Base-by-base conservation (phyloP, 2,329 filamentous ascomycete species). In the Colletotrichum cordylinicola region DNA sequence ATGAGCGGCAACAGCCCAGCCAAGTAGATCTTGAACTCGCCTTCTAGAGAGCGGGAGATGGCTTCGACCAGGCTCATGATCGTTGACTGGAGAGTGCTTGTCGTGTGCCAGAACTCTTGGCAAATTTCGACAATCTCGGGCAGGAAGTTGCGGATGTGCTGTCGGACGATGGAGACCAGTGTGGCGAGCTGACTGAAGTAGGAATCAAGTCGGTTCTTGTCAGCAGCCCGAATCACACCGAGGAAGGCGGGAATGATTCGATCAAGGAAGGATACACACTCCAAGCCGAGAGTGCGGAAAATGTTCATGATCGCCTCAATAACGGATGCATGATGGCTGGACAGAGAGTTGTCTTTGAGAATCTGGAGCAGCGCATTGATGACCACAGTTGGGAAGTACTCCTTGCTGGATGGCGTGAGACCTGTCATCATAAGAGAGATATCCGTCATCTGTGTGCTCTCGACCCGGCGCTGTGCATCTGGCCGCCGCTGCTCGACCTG, bases 221-320 rank as follows among this genome's bases (percentile, higher is more conserved):
- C 92, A 8, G 96, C 96, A 67, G 94, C 94, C 79, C 94, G 91
- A 77, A 99, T 98, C 72, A 99, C 96, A 18, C 92, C 90, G 56
- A 99, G 90, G 82, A 99, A 99, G 0, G 96, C 97, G 0, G 98
- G 97, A 37, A 99, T 95, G 77, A 99, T 98, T 76, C 97, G 94
- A 76, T 95, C 94, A 2, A 99, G 91, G 84, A 98, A 99, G 0
- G 95, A 94, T 10, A 99, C 96, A 83, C 97, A 99, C 83, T 98
- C 98, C 80, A 99, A 87, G 3, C 97, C 97, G 76, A 99, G 90
- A 0, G 98, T 99, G 80, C 97, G 95, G 86, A 99, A 99, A 75
- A 99, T 99, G 80, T 95, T 98, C 93, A 99, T 98, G 80, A 99
- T 98, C 7, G 97, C 97, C 83, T 98, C 97, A 67, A 99, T 97